Evolutionary conservation across 257 asterid genomes (phyloP).

Genomic region (Craterostigma plantagineum): DNA sequence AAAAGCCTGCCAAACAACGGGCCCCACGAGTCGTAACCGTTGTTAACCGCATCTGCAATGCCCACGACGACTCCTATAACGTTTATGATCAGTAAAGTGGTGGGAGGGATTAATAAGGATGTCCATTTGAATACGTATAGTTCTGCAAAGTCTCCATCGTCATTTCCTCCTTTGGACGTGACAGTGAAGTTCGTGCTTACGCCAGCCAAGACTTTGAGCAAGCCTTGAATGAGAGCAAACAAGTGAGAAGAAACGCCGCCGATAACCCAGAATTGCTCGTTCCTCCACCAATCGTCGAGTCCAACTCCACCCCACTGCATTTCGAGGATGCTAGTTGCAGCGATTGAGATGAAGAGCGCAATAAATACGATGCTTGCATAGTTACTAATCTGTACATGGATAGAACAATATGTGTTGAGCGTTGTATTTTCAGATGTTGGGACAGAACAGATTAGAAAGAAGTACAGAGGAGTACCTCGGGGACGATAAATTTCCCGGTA

Average conservation of each 20-base stretch:
- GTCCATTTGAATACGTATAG: constrained; percentile 87
- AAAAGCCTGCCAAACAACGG: constrained; percentile 83
- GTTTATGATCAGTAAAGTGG: constrained; percentile 68
- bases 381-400: constrained; percentile 56
- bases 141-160: constrained; percentile 65
- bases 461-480: constrained; percentile 26
- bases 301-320: constrained; percentile 90
- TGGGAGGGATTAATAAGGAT: constrained; percentile 81
- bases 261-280: constrained; percentile 95
- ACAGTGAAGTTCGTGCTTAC: constrained; percentile 86
- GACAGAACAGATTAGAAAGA: not conserved
- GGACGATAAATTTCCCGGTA: constrained; percentile 58
- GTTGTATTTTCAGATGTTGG: too few relatives aligned
- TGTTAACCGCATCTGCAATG: constrained; percentile 74
- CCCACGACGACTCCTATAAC: constrained; percentile 89
- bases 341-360: constrained; percentile 73
- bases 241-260: constrained; percentile 89
- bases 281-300: constrained; percentile 98
- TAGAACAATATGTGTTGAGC: constrained; percentile 1
- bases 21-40: constrained; percentile 83
- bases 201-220: constrained; percentile 66
- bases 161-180: constrained; percentile 65
- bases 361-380: constrained; percentile 86
- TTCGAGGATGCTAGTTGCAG: constrained; percentile 71
- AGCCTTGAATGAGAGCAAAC: constrained; percentile 74